A percentile compares a stretch with the other conserved stretches of the same genome.
phyloP scores from a whole-genome alignment of 2,329 filamentous ascomycete species.

The Claviceps purpurea region DNA sequence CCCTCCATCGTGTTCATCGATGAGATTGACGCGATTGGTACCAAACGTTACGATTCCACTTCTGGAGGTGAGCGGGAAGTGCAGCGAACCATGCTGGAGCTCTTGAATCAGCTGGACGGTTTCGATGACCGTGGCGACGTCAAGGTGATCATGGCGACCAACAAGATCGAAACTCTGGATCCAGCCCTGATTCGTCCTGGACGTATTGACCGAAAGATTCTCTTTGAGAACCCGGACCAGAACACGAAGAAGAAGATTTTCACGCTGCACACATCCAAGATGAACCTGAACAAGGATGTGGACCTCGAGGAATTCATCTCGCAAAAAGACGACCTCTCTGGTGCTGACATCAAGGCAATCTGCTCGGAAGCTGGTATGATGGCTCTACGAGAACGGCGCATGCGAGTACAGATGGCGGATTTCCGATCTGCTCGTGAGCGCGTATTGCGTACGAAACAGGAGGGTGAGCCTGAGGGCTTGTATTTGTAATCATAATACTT shows the following conservation, averaged over 20 bases:
- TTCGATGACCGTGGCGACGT: slow-evolving; percentile 98
- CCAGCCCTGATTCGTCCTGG: slow-evolving; percentile 92
- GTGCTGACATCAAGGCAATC: slow-evolving; percentile 97
- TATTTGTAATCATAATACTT: slow-evolving; percentile 61
- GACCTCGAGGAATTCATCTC: slow-evolving; percentile 97
- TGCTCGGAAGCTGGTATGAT: slow-evolving; percentile 94
- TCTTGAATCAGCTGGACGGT: slow-evolving; percentile 95
- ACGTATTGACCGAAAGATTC: slow-evolving; percentile 96
- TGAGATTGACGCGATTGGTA: slow-evolving; percentile 97
- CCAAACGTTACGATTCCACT: slow-evolving; percentile 95
- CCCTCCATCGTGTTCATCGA: slow-evolving; percentile 98
- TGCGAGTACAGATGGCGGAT: slow-evolving; percentile 98
- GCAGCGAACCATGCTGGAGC: slow-evolving; percentile 94
- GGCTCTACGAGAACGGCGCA: slow-evolving; percentile 84
- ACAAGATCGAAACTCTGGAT: slow-evolving; percentile 98
- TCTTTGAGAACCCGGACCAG: slow-evolving; percentile 58
- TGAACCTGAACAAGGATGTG: slow-evolving; percentile 93
- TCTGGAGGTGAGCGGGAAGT: slow-evolving; percentile 95
- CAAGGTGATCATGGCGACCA: slow-evolving; percentile 99
- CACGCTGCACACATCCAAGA: slow-evolving; percentile 94
- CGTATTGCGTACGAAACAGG: slow-evolving; percentile 95
- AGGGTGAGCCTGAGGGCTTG: slow-evolving; percentile 94
- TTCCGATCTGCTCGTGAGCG: slow-evolving; percentile 86
- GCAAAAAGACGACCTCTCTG: slow-evolving; percentile 94
- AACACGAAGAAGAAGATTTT: slow-evolving; percentile 98